These are phyloP conservation scores for Adansonia madagascariensis DNA, from an alignment of 441 rosid species.

Conservation along the genomic window DNA sequence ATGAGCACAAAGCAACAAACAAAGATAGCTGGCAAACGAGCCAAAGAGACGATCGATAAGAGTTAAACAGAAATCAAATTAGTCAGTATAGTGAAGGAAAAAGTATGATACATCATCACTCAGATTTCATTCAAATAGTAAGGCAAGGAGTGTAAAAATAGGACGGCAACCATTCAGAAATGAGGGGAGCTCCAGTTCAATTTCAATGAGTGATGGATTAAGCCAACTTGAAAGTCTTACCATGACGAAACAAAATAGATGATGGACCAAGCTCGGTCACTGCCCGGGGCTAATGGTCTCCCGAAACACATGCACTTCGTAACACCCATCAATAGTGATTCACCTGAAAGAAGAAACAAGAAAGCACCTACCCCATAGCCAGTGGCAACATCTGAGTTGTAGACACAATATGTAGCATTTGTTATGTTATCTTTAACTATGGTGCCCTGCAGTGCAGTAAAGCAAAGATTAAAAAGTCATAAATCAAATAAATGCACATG, in stretches of 20 bases:
- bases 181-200: background rate
- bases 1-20: background rate
- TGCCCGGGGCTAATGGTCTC: slow-evolving; percentile 75
- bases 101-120: background rate
- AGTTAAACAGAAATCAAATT: slow-evolving; percentile 1
- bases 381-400: slow-evolving; percentile 87
- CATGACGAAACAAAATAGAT: slow-evolving; percentile 82
- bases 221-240: slow-evolving; percentile 44
- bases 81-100: background rate
- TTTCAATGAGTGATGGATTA: background rate
- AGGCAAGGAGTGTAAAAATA: background rate
- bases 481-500: slow-evolving; percentile 7
- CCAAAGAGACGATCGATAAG: background rate
- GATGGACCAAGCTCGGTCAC: slow-evolving; percentile 90
- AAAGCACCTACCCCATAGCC: slow-evolving; percentile 95
- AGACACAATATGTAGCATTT: slow-evolving; percentile 72
- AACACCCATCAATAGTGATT: slow-evolving; percentile 85
- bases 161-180: background rate
- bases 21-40: background rate
- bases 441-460: slow-evolving; percentile 57
- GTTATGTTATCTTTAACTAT: slow-evolving; percentile 37
- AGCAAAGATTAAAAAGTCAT: background rate
- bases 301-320: slow-evolving; percentile 95
- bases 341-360: slow-evolving; percentile 84
- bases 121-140: background rate